These are phyloP conservation scores for Malassezia vespertilionis DNA, from an alignment of 1,284 basidiomycete genomes.

Conservation along the genomic window DNA sequence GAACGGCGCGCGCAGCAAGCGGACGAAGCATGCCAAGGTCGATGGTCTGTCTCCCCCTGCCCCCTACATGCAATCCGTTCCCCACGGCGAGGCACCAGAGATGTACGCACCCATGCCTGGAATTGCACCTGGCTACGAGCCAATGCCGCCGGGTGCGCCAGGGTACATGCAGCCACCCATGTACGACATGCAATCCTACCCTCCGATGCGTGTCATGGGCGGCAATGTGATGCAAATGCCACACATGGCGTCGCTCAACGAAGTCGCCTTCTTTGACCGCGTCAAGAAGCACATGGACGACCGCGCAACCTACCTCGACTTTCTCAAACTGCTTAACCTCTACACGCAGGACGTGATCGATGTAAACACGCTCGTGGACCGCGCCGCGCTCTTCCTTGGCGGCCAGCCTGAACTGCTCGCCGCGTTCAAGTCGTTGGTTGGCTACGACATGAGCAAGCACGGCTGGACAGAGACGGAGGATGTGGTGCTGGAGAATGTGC, in stretches of 20 bases:
- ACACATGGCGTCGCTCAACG: constrained; percentile 58
- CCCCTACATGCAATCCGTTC: constrained; percentile 16
- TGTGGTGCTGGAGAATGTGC: constrained; percentile 49
- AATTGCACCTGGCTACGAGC: constrained; percentile 18
- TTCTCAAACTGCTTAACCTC: constrained; percentile 85
- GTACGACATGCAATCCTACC: constrained; percentile 16
- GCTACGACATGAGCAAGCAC: constrained; percentile 60
- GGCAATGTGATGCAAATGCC: constrained; percentile 11
- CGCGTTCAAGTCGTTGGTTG: constrained; percentile 78
- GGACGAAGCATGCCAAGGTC: constrained; percentile 29
- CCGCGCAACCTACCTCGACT: constrained; percentile 84
- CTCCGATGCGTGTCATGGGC: constrained; percentile 18
- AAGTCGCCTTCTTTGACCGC: constrained; percentile 85
- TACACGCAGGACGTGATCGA: constrained; percentile 89
- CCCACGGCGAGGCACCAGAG: constrained; percentile 14
- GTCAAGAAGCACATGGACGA: constrained; percentile 74
- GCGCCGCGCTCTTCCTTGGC: constrained; percentile 72
- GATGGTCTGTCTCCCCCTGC: constrained; percentile 9
- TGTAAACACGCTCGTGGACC: constrained; percentile 66
- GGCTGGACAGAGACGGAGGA: constrained; percentile 52
- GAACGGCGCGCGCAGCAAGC: constrained; percentile 29
- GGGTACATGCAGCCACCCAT: constrained; percentile 19
- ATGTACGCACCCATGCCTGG: constrained; percentile 12
- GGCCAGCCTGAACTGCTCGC: constrained; percentile 67
- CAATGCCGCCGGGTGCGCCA: constrained; percentile 35